Evolutionary conservation across 2,329 filamentous ascomycete species (phyloP).

Genomic region (Hypoxylon sp.): DNA sequence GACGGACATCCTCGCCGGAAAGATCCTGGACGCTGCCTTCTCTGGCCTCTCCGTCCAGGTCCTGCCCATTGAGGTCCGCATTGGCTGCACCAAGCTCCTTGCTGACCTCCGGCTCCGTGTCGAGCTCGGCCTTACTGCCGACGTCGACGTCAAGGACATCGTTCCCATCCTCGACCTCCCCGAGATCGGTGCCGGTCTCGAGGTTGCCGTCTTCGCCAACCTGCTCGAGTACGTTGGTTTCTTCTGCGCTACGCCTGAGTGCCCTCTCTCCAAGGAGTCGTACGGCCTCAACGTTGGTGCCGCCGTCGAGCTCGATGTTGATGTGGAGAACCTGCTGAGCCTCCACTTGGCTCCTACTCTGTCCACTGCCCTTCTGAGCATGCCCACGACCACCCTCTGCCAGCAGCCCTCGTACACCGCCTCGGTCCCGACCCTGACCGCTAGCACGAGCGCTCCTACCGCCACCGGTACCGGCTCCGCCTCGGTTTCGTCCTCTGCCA

Average conservation of each 20-base stretch:
- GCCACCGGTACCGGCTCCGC: conserved; percentile 11
- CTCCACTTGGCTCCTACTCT: conserved; percentile 52
- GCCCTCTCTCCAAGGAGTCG: conserved; percentile 49
- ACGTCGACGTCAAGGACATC: conserved; percentile 43
- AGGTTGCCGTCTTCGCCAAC: conserved; percentile 58
- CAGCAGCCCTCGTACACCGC: conserved; percentile 36
- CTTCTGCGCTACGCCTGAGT: conserved; percentile 49
- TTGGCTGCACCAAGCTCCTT: conserved; percentile 55
- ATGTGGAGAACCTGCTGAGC: conserved; percentile 48
- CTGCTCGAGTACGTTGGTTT: conserved; percentile 61
- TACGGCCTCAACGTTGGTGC: conserved; percentile 53
- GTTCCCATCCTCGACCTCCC: conserved; percentile 42
- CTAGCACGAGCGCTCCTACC: conserved; percentile 11
- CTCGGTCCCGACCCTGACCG: conserved; percentile 23
- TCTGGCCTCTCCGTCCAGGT: conserved; percentile 57
- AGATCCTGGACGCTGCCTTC: conserved; percentile 57
- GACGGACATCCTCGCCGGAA: conserved; percentile 54
- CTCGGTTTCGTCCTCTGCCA: neutral
- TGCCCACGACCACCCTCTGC: conserved; percentile 50
- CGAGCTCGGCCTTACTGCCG: conserved; percentile 52
- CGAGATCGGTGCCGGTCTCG: conserved; percentile 52
- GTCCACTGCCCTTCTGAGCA: conserved; percentile 50
- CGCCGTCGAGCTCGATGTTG: conserved; percentile 46
- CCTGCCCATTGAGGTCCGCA: conserved; percentile 54
- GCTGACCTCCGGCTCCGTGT: conserved; percentile 60